phyloP scores from a whole-genome alignment of 805 yeast genomes.

The Huiozyma naganishii region DNA sequence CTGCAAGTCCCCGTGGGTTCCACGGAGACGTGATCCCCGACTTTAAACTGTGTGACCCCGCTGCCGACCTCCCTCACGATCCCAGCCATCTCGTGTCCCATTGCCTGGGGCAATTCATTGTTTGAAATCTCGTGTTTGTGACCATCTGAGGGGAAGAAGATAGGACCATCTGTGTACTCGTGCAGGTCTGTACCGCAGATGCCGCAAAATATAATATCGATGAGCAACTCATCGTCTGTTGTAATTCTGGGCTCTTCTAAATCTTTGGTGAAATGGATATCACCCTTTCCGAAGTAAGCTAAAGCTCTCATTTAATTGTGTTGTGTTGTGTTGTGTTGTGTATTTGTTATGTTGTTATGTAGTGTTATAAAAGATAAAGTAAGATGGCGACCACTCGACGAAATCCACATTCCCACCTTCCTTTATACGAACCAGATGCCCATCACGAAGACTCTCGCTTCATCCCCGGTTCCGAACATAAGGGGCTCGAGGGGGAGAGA shows the following conservation, averaged over 20 bases:
- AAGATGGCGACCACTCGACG: too few relatives aligned
- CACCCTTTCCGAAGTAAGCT: constrained; percentile 36
- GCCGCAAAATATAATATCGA: constrained; percentile 44
- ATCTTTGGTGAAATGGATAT: constrained; percentile 32
- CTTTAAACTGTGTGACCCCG: constrained; percentile 32
- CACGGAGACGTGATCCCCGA: constrained; percentile 51
- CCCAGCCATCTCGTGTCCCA: constrained; percentile 50
- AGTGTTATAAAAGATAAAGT: too few relatives aligned
- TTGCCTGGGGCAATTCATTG: constrained; percentile 32
- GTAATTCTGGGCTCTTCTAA: constrained; percentile 29
- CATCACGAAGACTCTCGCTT: too few relatives aligned
- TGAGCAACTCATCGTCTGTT: constrained; percentile 32
- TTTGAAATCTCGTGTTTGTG: constrained; percentile 29
- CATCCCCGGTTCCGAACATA: too few relatives aligned
- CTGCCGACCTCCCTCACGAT: constrained; percentile 36
- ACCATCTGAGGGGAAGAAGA: constrained; percentile 39
- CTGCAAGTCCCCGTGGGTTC: constrained; percentile 53
- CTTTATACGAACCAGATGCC: too few relatives aligned
- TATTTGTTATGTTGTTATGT: not conserved
- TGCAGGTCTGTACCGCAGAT: constrained; percentile 56
- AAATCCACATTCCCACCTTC: too few relatives aligned
- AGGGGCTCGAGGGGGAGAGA: too few relatives aligned
- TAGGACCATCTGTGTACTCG: constrained; percentile 48
- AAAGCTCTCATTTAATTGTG: constrained; percentile 35
- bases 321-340: not conserved